These are phyloP conservation scores for Sugiyamaella neomexicana DNA, from an alignment of 1,139 yeast species.

Conservation along the genomic window DNA sequence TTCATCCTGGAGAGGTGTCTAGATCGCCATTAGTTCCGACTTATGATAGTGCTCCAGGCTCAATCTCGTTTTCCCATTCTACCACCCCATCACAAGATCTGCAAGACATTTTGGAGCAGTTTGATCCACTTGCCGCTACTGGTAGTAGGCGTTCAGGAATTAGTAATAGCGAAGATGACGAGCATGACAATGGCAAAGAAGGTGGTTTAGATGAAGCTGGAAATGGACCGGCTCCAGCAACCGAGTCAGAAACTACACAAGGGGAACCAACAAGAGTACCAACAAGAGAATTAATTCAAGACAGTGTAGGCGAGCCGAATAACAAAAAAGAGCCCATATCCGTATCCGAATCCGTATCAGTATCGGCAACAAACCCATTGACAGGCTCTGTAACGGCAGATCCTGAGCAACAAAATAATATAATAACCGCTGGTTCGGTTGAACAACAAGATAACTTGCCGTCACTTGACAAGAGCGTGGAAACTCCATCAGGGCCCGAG, in stretches of 20 bases:
- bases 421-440: too few species aligned
- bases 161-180: neutral
- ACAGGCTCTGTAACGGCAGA: too few species aligned
- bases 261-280: neutral
- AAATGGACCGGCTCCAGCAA: neutral
- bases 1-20: slow-evolving; percentile 20
- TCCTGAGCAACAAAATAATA: too few species aligned
- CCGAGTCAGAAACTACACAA: neutral
- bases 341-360: too few species aligned
- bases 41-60: slow-evolving; percentile 22
- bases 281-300: neutral
- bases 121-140: slow-evolving; percentile 34
- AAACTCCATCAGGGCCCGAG: too few species aligned
- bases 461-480: too few species aligned
- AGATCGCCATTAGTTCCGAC: slow-evolving; percentile 20
- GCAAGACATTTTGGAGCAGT: slow-evolving; percentile 37
- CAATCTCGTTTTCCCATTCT: slow-evolving; percentile 17
- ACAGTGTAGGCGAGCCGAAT: too few species aligned
- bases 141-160: slow-evolving; percentile 7
- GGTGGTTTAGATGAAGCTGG: neutral
- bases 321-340: too few species aligned
- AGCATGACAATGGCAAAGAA: slow-evolving; percentile 8
- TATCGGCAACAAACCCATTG: too few species aligned
- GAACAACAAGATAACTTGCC: too few species aligned
- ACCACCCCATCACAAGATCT: slow-evolving; percentile 23